These are phyloP conservation scores for Albifimbria verrucaria DNA, from an alignment of 2,329 filamentous ascomycete species.

Conservation along the genomic window DNA sequence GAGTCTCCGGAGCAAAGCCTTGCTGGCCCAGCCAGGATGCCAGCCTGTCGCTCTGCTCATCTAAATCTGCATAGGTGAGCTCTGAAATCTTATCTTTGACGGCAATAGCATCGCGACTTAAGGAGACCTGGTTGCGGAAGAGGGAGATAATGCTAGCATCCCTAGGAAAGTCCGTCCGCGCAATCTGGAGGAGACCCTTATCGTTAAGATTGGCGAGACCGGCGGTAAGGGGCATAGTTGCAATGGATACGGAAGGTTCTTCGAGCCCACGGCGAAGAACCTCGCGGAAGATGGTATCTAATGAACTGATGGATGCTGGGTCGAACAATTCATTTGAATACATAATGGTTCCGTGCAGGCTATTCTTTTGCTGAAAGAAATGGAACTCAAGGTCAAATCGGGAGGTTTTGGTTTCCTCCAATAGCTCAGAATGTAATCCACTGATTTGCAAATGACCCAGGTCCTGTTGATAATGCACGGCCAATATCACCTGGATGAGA, in stretches of 20 bases:
- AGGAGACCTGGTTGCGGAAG: slow-evolving; percentile 6
- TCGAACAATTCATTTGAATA: slow-evolving; percentile 15
- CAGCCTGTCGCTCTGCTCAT: slow-evolving; percentile 26
- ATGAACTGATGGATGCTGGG: slow-evolving; percentile 9
- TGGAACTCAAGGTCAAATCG: slow-evolving; percentile 21
- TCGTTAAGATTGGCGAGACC: slow-evolving; percentile 5
- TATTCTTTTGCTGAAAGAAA: slow-evolving; percentile 10
- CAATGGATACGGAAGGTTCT: slow-evolving; percentile 7
- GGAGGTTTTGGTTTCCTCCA: neutral
- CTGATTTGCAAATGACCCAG: slow-evolving; percentile 13
- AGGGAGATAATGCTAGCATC: slow-evolving; percentile 7
- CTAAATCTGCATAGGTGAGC: slow-evolving; percentile 30
- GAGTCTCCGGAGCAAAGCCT: slow-evolving; percentile 7
- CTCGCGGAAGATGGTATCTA: slow-evolving; percentile 13
- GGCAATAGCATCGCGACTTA: slow-evolving; percentile 5
- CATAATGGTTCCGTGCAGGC: slow-evolving; percentile 8
- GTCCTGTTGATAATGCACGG: slow-evolving; percentile 16
- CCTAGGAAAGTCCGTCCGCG: slow-evolving; percentile 10
- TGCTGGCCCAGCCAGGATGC: slow-evolving; percentile 16
- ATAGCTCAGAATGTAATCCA: slow-evolving; percentile 5
- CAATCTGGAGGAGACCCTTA: slow-evolving; percentile 13
- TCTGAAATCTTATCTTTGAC: slow-evolving; percentile 9
- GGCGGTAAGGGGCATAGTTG: slow-evolving; percentile 2
- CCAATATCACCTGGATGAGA: slow-evolving; percentile 14
- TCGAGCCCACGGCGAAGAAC: slow-evolving; percentile 11